phyloP scores from a whole-genome alignment of 495 filamentous ascomycete genomes.

The Penicillium salamii region DNA sequence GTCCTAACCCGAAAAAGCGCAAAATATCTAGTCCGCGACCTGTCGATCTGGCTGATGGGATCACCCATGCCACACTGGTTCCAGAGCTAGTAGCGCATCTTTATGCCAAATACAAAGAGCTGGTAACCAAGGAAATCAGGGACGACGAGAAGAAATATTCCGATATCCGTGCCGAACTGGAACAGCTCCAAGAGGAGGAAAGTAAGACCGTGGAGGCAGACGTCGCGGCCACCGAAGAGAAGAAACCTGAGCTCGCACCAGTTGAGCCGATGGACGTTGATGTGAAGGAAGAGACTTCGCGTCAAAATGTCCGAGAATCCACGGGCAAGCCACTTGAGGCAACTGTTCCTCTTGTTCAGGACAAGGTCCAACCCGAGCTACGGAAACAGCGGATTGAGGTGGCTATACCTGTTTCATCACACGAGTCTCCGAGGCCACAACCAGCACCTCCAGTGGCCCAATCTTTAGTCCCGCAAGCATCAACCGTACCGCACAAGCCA shows the following conservation, averaged over 20 bases:
- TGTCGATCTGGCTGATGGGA: constrained; percentile 54
- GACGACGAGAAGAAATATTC: constrained; percentile 70
- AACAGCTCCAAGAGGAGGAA: constrained; percentile 60
- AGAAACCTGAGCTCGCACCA: neutral
- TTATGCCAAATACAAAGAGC: constrained; percentile 69
- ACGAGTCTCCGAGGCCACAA: constrained; percentile 13
- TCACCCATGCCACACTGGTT: constrained; percentile 62
- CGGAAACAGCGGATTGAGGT: constrained; percentile 11
- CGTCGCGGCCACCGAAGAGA: neutral
- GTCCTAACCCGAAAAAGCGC: constrained; percentile 61
- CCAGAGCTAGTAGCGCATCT: constrained; percentile 67
- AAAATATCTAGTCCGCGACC: constrained; percentile 66
- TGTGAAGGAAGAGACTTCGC: constrained; percentile 26
- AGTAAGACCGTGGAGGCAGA: constrained; percentile 39
- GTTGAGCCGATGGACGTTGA: constrained; percentile 40
- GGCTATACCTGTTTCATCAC: neutral
- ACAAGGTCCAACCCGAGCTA: constrained; percentile 13
- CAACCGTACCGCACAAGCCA: constrained; percentile 10
- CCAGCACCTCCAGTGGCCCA: constrained; percentile 1
- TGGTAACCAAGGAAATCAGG: constrained; percentile 64
- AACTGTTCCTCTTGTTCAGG: constrained; percentile 5
- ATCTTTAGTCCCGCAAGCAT: constrained; percentile 11
- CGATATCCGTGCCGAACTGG: constrained; percentile 61
- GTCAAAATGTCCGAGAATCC: constrained; percentile 6
- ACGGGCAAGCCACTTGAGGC: constrained; percentile 4